A percentile compares a stretch with the other conserved stretches of the same genome.
Evolutionary conservation across 495 filamentous ascomycete species (phyloP).

Genomic region (Annulohypoxylon moriforme): DNA sequence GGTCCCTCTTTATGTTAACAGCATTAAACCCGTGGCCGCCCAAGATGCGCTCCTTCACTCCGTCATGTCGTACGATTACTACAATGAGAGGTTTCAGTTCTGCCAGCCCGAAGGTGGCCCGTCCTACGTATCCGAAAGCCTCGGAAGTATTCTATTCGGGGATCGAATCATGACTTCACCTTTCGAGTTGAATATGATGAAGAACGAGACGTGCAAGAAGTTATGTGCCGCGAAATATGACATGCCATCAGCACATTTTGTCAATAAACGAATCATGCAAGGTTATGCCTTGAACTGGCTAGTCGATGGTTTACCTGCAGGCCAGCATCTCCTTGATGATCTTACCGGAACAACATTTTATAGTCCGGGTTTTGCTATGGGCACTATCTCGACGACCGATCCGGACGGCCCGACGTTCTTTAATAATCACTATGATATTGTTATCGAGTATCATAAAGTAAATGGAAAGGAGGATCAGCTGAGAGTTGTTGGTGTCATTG

Average conservation of each 20-base stretch:
- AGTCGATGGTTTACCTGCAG: constrained; percentile 92
- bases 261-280: constrained; percentile 82
- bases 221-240: constrained; percentile 78
- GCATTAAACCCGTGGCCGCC: constrained; percentile 85
- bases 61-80: constrained; percentile 96
- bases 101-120: constrained; percentile 82
- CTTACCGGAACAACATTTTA: constrained; percentile 80
- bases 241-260: constrained; percentile 75
- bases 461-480: constrained; percentile 68
- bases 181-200: constrained; percentile 84
- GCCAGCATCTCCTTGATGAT: constrained; percentile 78
- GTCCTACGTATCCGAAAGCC: constrained; percentile 80
- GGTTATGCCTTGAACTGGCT: constrained; percentile 95
- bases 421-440: constrained; percentile 94
- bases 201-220: constrained; percentile 86
- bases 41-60: constrained; percentile 83
- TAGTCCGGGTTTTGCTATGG: constrained; percentile 87
- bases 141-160: constrained; percentile 96
- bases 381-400: constrained; percentile 63
- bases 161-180: constrained; percentile 94
- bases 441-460: constrained; percentile 91
- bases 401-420: constrained; percentile 66
- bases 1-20: constrained; percentile 93
- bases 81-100: constrained; percentile 85
- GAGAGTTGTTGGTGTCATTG: constrained; percentile 90